A percentile compares a stretch with the other conserved stretches of the same genome.
phyloP scores from a whole-genome alignment of 108 stramenopile species.

The Bacterosira constricta region DNA sequence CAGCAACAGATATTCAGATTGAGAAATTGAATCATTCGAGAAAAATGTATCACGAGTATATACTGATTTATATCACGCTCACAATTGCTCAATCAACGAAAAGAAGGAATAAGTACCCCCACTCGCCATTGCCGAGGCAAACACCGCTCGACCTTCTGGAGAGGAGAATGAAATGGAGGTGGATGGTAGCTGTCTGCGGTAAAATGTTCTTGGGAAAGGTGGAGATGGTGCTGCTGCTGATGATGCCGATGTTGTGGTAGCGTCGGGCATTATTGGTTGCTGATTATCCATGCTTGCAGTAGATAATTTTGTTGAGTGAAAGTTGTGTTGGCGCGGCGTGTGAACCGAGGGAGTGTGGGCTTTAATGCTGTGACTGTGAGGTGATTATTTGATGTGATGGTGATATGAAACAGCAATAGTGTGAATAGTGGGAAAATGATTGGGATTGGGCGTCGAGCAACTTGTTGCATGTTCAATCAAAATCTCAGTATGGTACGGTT shows the following conservation, averaged over 20 bases:
- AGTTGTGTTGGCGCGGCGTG: no score
- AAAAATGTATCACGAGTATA: background rate
- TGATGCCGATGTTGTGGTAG: background rate
- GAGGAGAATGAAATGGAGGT: constrained; percentile 74
- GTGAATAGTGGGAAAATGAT: no score
- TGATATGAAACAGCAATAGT: no score
- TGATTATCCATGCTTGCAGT: no score
- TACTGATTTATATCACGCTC: constrained; percentile 7
- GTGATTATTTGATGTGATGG: background rate
- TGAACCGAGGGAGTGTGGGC: no score
- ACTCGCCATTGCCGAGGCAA: constrained; percentile 37
- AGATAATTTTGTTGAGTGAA: no score
- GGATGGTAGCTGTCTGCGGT: constrained; percentile 58
- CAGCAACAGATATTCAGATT: background rate
- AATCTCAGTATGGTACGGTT: no score
- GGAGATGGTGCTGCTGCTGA: background rate
- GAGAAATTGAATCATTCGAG: background rate
- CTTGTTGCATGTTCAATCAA: no score
- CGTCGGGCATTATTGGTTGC: background rate
- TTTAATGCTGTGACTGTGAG: no score
- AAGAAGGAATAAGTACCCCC: constrained; percentile 63
- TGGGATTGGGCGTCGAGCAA: no score
- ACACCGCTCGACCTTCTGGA: constrained; percentile 55
- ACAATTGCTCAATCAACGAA: constrained; percentile 72
- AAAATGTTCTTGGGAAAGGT: constrained; percentile 47